phyloP scores from a whole-genome alignment of 176 grass and related monocot species.

The Lolium multiflorum region DNA sequence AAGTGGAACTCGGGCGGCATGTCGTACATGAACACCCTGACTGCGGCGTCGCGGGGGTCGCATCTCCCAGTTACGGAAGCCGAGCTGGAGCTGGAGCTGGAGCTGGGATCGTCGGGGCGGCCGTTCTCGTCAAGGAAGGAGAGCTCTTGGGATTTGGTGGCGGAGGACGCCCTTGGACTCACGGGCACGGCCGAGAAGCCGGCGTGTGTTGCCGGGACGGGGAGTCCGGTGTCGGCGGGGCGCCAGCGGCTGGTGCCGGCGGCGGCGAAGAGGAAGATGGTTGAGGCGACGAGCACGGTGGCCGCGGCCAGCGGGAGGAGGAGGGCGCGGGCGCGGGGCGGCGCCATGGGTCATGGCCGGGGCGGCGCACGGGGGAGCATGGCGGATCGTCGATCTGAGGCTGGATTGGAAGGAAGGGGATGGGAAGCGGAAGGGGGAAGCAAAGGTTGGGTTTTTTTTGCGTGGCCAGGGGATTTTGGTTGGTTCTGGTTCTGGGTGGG shows the following conservation, averaged over 20 bases:
- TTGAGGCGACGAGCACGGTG: conserved; percentile 58
- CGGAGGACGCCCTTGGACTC: background rate
- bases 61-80: conserved; percentile 48
- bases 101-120: conserved; percentile 43
- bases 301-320: conserved; percentile 53
- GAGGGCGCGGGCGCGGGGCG: conserved; percentile 41
- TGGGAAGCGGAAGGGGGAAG: background rate
- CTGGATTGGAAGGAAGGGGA: background rate
- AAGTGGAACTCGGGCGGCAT: conserved; percentile 90
- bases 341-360: conserved; percentile 50
- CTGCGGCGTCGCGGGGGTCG: conserved; percentile 41
- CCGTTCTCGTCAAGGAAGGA: conserved; percentile 56
- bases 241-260: conserved; percentile 45
- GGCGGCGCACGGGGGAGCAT: conserved; percentile 15
- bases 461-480: background rate
- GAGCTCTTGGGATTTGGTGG: conserved; percentile 10
- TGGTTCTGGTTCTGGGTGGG: conserved; percentile 26
- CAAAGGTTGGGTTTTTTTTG: conserved; percentile 34
- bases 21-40: conserved; percentile 94
- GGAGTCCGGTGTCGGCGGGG: conserved; percentile 53
- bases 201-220: conserved; percentile 25
- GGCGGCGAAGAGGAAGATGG: conserved; percentile 66
- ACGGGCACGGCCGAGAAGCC: background rate
- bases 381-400: conserved; percentile 35
- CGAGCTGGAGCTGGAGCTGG: background rate